phyloP scores from a whole-genome alignment of 768 basidiomycete species.

The Tephrocybe sp. region DNA sequence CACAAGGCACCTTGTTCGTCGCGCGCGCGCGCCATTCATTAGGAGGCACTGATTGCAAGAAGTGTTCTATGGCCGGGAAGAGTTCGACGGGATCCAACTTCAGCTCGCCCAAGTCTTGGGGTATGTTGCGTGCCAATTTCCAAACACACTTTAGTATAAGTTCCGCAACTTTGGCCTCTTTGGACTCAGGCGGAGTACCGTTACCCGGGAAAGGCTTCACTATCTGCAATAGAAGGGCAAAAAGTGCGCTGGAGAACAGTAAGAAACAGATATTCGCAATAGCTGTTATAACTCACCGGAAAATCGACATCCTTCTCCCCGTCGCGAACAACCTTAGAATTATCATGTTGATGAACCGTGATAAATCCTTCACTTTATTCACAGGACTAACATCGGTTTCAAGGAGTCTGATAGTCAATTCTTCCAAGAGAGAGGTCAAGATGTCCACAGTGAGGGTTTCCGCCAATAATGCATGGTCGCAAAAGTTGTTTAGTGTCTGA shows the following conservation, averaged over 20 bases:
- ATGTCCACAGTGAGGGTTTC: conserved; percentile 86
- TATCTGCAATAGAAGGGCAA: conserved; percentile 78
- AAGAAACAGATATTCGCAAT: not conserved
- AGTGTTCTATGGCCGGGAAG: conserved; percentile 91
- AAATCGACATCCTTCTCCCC: conserved; percentile 85
- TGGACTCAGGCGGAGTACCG: conserved; percentile 70
- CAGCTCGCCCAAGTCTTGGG: conserved; percentile 81
- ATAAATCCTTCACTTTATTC: conserved; percentile 87
- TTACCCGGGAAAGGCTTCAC: conserved; percentile 81
- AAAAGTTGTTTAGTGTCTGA: conserved; percentile 93
- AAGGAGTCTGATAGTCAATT: conserved; percentile 86
- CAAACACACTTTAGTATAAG: conserved; percentile 95
- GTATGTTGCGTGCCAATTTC: conserved; percentile 95
- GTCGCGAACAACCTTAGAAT: conserved; percentile 92
- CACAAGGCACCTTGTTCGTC: conserved; percentile 88
- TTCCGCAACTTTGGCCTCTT: conserved; percentile 88
- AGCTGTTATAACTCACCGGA: conserved; percentile 57
- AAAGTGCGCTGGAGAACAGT: conserved; percentile 57
- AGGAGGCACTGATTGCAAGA: conserved; percentile 89
- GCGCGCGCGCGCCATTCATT: conserved; percentile 95
- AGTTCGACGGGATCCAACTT: conserved; percentile 85
- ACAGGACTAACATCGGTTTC: conserved; percentile 89
- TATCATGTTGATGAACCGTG: conserved; percentile 98
- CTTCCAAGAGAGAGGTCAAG: conserved; percentile 84
- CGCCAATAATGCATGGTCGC: conserved; percentile 85